Percentiles rank a stretch among this genome's conserved stretches.
phyloP scores from a whole-genome alignment of 2,329 filamentous ascomycete genomes.

The Dendryphion nanum region DNA sequence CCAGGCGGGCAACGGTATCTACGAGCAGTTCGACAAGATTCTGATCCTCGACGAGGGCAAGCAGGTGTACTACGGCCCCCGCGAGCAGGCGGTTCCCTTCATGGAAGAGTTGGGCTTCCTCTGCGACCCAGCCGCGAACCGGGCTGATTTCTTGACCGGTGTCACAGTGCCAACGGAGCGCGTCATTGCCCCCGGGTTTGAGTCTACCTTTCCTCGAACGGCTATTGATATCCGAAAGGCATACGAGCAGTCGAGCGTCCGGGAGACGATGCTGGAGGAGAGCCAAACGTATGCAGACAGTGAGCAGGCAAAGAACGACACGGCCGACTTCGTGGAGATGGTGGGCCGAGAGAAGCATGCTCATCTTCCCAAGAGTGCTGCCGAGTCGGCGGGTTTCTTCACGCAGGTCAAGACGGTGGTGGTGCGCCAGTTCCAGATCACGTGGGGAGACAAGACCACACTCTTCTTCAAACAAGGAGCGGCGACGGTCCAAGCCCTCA shows the following conservation, averaged over 20 bases:
- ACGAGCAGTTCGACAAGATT: slow-evolving; percentile 68
- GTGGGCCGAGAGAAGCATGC: slow-evolving; percentile 57
- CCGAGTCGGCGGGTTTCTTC: slow-evolving; percentile 45
- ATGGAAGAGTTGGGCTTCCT: slow-evolving; percentile 69
- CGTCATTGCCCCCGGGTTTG: slow-evolving; percentile 39
- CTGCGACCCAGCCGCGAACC: slow-evolving; percentile 62
- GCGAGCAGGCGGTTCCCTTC: slow-evolving; percentile 58
- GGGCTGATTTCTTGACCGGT: slow-evolving; percentile 74
- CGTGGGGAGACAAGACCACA: slow-evolving; percentile 64
- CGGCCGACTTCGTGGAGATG: slow-evolving; percentile 52
- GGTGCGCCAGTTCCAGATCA: slow-evolving; percentile 62
- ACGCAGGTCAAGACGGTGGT: slow-evolving; percentile 56
- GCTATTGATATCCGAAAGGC: slow-evolving; percentile 42
- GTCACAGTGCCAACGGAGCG: slow-evolving; percentile 55
- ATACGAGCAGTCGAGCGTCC: slow-evolving; percentile 54
- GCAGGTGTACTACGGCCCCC: slow-evolving; percentile 71
- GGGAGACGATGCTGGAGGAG: slow-evolving; percentile 47
- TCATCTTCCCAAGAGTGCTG: slow-evolving; percentile 53
- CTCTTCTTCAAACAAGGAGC: slow-evolving; percentile 62
- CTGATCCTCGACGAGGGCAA: slow-evolving; percentile 72
- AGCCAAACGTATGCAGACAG: slow-evolving; percentile 60
- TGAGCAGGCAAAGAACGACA: slow-evolving; percentile 41
- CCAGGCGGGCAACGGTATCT: slow-evolving; percentile 50
- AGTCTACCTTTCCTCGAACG: slow-evolving; percentile 43
- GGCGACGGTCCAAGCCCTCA: slow-evolving; percentile 59